These are phyloP conservation scores for Phlyctochytrium planicorne DNA, from an alignment of 192 early-diverging fungal species.

Conservation along the genomic window DNA sequence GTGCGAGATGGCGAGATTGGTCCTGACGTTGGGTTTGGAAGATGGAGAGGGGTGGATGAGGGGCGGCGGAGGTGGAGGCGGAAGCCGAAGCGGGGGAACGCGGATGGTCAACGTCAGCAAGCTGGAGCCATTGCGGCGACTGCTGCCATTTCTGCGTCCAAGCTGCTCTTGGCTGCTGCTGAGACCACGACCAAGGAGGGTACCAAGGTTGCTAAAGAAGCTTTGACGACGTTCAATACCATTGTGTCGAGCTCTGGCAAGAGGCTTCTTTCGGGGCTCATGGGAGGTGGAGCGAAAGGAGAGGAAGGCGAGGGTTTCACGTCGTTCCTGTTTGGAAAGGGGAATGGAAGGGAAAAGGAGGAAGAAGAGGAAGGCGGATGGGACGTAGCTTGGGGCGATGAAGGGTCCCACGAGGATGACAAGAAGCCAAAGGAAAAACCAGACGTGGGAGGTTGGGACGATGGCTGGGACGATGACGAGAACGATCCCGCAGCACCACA, in stretches of 20 bases:
- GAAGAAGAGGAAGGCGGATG: too few species aligned
- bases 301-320: too few species aligned
- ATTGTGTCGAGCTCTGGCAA: background rate
- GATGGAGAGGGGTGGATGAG: background rate
- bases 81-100: background rate
- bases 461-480: too few species aligned
- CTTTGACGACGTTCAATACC: too few species aligned
- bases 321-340: too few species aligned
- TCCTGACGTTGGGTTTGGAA: background rate
- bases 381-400: too few species aligned
- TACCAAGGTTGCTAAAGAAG: background rate
- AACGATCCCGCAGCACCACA: too few species aligned
- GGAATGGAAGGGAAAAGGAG: background rate
- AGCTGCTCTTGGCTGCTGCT: background rate
- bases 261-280: background rate
- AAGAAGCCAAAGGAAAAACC: too few species aligned
- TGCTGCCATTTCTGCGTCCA: too few species aligned
- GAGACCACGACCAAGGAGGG: background rate
- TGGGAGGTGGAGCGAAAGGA: background rate
- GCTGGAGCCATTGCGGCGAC: too few species aligned
- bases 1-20: constrained; percentile 25
- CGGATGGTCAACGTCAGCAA: background rate
- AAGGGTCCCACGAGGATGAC: too few species aligned
- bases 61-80: background rate
- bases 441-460: background rate